A percentile compares a stretch with the other conserved stretches of the same genome.
Evolutionary conservation across 106 monocot genomes (phyloP).

Genomic region (Gastrodia elata): DNA sequence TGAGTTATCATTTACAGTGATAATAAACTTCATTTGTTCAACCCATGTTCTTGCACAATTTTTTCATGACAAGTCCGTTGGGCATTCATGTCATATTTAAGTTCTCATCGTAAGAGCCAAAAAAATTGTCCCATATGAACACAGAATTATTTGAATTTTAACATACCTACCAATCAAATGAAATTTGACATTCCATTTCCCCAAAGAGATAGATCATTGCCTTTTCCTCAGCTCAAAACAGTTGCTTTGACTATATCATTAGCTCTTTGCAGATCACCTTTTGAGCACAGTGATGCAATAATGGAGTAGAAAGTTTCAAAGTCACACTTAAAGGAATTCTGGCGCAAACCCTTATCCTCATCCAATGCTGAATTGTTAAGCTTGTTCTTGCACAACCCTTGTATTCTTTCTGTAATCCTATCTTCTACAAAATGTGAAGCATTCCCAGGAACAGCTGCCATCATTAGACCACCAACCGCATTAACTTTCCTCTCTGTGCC

Average conservation of each 20-base stretch:
- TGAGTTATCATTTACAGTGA: no score
- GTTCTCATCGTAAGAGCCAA: neutral
- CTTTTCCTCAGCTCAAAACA: constrained; percentile 18
- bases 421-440: neutral
- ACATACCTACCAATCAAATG: neutral
- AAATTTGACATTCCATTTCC: neutral
- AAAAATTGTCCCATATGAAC: neutral
- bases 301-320: constrained; percentile 63
- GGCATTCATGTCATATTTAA: neutral
- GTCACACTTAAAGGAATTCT: constrained; percentile 29
- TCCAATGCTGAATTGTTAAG: constrained; percentile 5
- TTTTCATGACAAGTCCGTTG: neutral
- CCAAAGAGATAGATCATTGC: constrained; percentile 6
- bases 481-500: constrained; percentile 12
- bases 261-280: constrained; percentile 66
- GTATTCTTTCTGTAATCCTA: constrained; percentile 9
- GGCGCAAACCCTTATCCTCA: constrained; percentile 10
- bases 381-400: constrained; percentile 5
- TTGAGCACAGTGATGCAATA: constrained; percentile 64
- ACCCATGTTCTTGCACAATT: no score
- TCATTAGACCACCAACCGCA: neutral
- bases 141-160: neutral
- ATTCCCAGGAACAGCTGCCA: constrained; percentile 7
- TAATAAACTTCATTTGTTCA: no score
- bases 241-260: constrained; percentile 37